Evolutionary conservation across 1,284 basidiomycete species (phyloP), one percentile per base, ranked within the genome.

Genomic region (Cryptococcus sp.): DNA sequence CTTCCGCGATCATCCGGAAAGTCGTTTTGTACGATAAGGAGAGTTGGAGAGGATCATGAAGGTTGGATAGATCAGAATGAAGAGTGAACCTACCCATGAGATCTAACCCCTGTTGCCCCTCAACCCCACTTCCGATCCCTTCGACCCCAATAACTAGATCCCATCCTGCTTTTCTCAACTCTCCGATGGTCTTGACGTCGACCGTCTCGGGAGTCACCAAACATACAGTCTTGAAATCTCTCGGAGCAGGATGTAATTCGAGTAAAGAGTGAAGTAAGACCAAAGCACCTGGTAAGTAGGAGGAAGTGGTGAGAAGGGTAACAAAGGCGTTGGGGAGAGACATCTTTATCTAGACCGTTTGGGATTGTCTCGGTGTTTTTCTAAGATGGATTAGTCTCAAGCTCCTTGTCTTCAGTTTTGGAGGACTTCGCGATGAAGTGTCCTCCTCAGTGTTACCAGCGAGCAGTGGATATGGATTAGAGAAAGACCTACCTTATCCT

Each of bases 171-270:
- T 83, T 83, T 61, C 92, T 82, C 53, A 98, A 82, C 43, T 85
- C 82, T 69, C 87, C 90, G 63, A 95, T 86, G 46, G 89, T 83
- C 49, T 83, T 81, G n/a, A 94, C 88, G 70, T 90, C 86, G 65
- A 98, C 86, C 0, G 89, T 88, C 71, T 94, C 90, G 50, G 95
- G 93, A 4, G 94, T 95, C 61, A 95, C 90, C 47, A 98, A 80
- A 76, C 91, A 96, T 60, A 93, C 85, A n/a, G 88, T 88, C 66
- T 93, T 83, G 69, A 90, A 94, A 62, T 87, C 81, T 37, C 73
- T 66, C 45, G 84, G 84, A 32, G 77, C 74, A 31, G 83, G 82
- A 69, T 93, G 90, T 23, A 93, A 76, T 57, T 91, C 88, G 56
- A 82, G 83, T 62, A 97, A 82, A 41, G 92, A 89, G 55, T 88